A percentile compares a stretch with the other conserved stretches of the same genome.
Evolutionary conservation across 306 rosid genomes (phyloP).

Genomic region (Rosa multiflora): DNA sequence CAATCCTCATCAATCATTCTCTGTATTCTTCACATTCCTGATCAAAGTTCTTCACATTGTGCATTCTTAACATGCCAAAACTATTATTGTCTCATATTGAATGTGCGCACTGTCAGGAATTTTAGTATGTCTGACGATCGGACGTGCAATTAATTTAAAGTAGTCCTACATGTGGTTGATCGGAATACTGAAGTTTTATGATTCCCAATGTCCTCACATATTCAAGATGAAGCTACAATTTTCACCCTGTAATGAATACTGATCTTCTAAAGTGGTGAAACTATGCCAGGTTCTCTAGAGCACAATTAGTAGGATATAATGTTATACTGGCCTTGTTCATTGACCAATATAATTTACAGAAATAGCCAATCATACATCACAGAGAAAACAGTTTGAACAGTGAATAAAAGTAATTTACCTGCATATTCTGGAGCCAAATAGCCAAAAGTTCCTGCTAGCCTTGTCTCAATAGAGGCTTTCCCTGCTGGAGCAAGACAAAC

Average conservation of each 20-base stretch:
- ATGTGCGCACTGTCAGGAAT: neutral
- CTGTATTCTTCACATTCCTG: neutral
- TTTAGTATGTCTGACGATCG: neutral
- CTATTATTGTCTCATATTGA: neutral
- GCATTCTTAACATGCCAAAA: neutral
- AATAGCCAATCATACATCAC: neutral
- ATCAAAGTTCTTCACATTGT: neutral
- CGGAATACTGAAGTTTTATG: neutral
- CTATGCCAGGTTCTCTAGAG: neutral
- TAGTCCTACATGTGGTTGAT: neutral
- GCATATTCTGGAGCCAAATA: constrained; percentile 97
- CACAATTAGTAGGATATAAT: neutral
- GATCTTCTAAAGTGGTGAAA: neutral
- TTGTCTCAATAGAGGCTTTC: constrained; percentile 72
- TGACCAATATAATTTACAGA: neutral
- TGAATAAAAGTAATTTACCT: constrained; percentile 36
- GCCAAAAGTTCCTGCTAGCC: constrained; percentile 92
- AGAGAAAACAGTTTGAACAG: neutral
- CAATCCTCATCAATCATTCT: neutral
- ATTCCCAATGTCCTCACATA: neutral
- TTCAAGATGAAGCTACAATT: neutral
- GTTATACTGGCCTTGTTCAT: neutral
- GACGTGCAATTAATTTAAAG: neutral
- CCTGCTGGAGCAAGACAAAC: constrained; percentile 97
- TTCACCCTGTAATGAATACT: neutral